Conservation (phyloP, 345 rosid species). For the Salix purpurea region DNA sequence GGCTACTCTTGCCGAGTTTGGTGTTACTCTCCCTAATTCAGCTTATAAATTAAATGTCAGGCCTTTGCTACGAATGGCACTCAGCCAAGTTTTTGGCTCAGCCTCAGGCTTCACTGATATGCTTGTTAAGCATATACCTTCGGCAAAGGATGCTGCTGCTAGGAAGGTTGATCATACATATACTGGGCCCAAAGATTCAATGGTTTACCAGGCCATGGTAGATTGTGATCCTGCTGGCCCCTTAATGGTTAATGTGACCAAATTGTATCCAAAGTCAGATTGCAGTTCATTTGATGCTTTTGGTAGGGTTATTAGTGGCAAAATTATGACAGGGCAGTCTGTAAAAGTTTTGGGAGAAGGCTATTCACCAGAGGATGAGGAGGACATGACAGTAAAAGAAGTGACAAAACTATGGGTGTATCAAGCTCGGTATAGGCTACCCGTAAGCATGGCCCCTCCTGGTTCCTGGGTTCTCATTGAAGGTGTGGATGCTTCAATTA, state of each 20-base stretch:
- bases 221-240: conserved; percentile 88
- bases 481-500: conserved; percentile 94
- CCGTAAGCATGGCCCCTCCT: conserved; percentile 91
- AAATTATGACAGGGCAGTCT: conserved; percentile 87
- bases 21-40: conserved; percentile 85
- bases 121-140: conserved; percentile 93
- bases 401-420: conserved; percentile 92
- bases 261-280: conserved; percentile 93
- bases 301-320: conserved; percentile 90
- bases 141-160: conserved; percentile 78
- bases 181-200: conserved; percentile 73
- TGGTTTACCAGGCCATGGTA: conserved; percentile 70
- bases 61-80: conserved; percentile 85
- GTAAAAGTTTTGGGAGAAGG: conserved; percentile 92
- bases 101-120: conserved; percentile 95
- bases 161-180: conserved; percentile 79
- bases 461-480: conserved; percentile 98
- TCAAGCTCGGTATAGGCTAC: conserved; percentile 88
- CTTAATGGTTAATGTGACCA: conserved; percentile 91
- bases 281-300: conserved; percentile 96
- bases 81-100: conserved; percentile 93
- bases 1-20: conserved; percentile 90
- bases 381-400: conserved; percentile 91
- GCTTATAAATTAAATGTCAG: conserved; percentile 88
- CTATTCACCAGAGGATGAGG: conserved; percentile 96